Evolutionary conservation across 306 rosid genomes (phyloP).

Genomic region (Castanospermum australe): DNA sequence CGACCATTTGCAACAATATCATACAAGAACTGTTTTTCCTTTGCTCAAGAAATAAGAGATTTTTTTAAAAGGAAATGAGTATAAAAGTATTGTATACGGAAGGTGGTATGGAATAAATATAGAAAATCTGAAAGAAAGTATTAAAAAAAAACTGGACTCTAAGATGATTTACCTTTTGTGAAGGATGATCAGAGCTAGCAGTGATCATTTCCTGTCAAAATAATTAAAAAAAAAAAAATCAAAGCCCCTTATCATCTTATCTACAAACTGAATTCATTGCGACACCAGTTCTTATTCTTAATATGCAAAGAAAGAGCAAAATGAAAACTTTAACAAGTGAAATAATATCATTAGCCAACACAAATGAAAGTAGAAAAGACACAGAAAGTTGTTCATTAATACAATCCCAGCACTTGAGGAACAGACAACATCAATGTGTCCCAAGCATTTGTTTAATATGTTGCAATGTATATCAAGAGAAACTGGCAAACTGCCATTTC

Average conservation of each 20-base stretch:
- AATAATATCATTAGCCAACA: slow-evolving; percentile 15
- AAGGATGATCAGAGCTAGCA: slow-evolving; percentile 15
- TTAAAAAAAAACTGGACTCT: slow-evolving; percentile 3
- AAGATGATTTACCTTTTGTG: slow-evolving; percentile 34
- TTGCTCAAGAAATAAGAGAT: neutral
- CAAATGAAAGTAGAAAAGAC: neutral
- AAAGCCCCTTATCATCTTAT: neutral
- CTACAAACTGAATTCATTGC: neutral
- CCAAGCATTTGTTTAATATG: neutral
- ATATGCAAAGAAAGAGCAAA: slow-evolving; percentile 4
- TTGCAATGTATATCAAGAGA: neutral
- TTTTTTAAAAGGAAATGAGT: slow-evolving; percentile 9
- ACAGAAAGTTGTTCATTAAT: neutral
- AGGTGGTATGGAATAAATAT: neutral
- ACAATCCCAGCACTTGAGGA: neutral
- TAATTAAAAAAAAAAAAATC: slow-evolving; percentile 24
- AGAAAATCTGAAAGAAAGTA: neutral
- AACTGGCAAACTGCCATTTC: neutral
- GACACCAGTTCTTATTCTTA: neutral
- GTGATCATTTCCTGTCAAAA: slow-evolving; percentile 49
- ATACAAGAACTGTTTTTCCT: slow-evolving; percentile 70
- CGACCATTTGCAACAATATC: slow-evolving; percentile 97
- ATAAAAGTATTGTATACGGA: neutral
- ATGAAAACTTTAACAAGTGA: slow-evolving; percentile 5
- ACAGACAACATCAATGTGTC: neutral